Base-by-base conservation (phyloP, 345 rosid species). In the Brassica cretica region DNA sequence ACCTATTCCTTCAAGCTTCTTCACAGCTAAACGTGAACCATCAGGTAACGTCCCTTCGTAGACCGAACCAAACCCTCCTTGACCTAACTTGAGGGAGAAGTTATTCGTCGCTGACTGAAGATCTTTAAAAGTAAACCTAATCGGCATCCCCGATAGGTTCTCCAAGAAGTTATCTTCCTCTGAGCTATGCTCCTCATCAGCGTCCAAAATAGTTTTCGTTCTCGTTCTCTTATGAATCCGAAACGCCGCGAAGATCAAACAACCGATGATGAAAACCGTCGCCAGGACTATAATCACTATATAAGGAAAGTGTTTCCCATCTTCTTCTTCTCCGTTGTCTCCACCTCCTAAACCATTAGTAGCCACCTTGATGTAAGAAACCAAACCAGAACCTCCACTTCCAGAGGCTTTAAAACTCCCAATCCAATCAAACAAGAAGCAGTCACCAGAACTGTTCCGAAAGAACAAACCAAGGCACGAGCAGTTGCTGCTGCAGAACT, bases 11-110 rank as follows among this genome's bases (percentile, higher is more conserved):
- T 95, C 99, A 80, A 95, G 76, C 81, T 95, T 90, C 93, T 95
- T 95, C 78, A 95, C 99, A 0, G 99, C 98, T 33, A 95, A 3
- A 61, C 80, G 87, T 19, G 91, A 88, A 8, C 94, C 97, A 82
- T 91, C 97, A 0, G 89, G 87, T 5, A 95, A 91, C 76, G 62
- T 66, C 5, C 98, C 99, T 69, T 77, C 81, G 69, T 93, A 95
- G 53, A 95, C 99, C 0, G 97, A 87, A 19, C 99, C 99, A 72
- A 95, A 95, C 56, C 99, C 98, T 24, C 98, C 99, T 24, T 89
- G 96, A 41, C 99, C 99, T 11, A 95, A 88, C 87, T 87, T 95
- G 55, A 85, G 81, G 0, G 90, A 78, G 82, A 95, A 95, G 86
- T 88, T 85, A 72, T 86, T 82, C 1, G 99, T 95, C 1, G 97